phyloP scores from a whole-genome alignment of 116 monocot species.

The Trichopus zeylanicus region DNA sequence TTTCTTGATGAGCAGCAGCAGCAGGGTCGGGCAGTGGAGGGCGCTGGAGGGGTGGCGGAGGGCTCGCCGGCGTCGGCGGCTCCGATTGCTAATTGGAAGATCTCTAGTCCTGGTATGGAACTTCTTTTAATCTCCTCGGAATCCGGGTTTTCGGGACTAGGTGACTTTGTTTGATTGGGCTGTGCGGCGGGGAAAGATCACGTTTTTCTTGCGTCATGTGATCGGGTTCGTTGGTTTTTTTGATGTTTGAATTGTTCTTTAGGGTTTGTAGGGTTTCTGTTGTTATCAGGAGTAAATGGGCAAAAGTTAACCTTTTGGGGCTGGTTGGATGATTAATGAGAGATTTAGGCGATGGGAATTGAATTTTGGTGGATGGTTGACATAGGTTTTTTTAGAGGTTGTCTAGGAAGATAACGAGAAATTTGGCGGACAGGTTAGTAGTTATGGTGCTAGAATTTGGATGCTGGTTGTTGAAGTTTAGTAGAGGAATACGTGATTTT shows the following conservation, averaged over 20 bases:
- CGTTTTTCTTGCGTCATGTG: neutral
- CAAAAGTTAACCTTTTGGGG: neutral
- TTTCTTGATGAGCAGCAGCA: slow-evolving; percentile 49
- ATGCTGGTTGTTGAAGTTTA: neutral
- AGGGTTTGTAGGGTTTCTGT: neutral
- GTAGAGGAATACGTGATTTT: neutral
- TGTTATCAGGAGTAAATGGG: neutral
- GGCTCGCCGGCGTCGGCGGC: neutral
- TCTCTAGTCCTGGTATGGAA: slow-evolving; percentile 18
- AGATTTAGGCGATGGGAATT: neutral
- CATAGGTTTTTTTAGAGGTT: too few relatives aligned
- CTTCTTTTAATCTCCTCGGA: neutral
- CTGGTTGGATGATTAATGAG: neutral
- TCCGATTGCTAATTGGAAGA: slow-evolving; percentile 28
- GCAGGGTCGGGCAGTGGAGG: slow-evolving; percentile 4
- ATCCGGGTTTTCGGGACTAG: neutral
- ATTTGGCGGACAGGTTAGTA: too few relatives aligned
- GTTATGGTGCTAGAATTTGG: neutral
- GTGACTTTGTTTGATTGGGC: neutral
- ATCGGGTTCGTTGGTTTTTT: neutral
- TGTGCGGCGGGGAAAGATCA: neutral
- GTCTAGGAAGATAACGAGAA: too few relatives aligned
- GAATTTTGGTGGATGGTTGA: neutral
- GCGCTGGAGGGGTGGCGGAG: neutral
- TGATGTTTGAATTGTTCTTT: neutral